These are phyloP conservation scores for Pseudogymnoascus sp. DNA, from an alignment of 2,329 filamentous ascomycete genomes.

Conservation along the genomic window DNA sequence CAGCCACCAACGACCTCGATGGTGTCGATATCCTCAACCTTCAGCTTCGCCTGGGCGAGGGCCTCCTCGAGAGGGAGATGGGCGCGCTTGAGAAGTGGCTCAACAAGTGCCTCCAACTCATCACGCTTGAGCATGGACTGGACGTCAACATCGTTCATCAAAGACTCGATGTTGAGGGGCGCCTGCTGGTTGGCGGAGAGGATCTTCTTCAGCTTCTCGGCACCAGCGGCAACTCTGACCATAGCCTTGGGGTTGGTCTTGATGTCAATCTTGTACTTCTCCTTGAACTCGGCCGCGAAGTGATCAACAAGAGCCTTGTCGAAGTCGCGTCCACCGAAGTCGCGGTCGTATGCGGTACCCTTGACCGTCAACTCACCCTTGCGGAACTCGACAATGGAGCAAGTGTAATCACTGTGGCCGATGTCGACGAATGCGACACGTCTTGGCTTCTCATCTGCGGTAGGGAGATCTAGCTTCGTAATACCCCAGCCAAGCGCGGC, in stretches of 20 bases:
- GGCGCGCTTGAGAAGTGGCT: conserved; percentile 69
- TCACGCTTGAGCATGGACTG: conserved; percentile 82
- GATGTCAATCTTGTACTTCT: conserved; percentile 97
- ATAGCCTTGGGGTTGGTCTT: conserved; percentile 81
- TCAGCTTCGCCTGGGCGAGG: conserved; percentile 86
- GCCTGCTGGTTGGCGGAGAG: conserved; percentile 90
- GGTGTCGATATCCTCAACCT: conserved; percentile 82
- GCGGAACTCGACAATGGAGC: conserved; percentile 88
- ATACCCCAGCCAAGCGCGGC: conserved; percentile 95
- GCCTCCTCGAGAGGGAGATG: conserved; percentile 78
- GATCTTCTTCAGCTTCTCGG: conserved; percentile 98
- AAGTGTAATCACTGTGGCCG: conserved; percentile 92
- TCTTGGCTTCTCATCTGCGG: conserved; percentile 81
- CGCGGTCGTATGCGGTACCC: conserved; percentile 83
- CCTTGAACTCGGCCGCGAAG: conserved; percentile 91
- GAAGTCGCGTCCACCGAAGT: conserved; percentile 96
- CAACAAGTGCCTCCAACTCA: conserved; percentile 84
- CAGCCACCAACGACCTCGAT: conserved; percentile 92
- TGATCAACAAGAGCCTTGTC: conserved; percentile 93
- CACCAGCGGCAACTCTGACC: conserved; percentile 76
- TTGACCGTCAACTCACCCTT: conserved; percentile 96
- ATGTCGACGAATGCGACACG: conserved; percentile 90
- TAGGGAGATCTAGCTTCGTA: conserved; percentile 89
- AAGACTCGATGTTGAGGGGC: conserved; percentile 90
- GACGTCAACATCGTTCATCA: conserved; percentile 98